phyloP scores from a whole-genome alignment of 805 yeast species.

The Metschnikowia proteae region DNA sequence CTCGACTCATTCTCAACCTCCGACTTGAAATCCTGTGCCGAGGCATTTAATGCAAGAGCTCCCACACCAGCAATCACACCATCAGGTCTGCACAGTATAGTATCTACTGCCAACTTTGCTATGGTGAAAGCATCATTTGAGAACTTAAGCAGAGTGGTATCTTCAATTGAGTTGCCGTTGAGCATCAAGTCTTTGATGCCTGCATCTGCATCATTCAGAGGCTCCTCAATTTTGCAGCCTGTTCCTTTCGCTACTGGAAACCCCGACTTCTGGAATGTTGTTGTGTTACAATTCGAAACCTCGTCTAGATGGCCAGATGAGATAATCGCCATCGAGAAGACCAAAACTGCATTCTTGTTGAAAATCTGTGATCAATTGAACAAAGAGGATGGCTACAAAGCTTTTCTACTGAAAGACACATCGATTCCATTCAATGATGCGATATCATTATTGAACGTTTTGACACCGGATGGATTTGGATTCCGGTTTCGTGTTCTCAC shows the following conservation, averaged over 20 bases:
- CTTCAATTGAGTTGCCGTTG: slow-evolving; percentile 58
- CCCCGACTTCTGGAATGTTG: slow-evolving; percentile 78
- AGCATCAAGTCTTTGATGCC: slow-evolving; percentile 69
- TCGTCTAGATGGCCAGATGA: slow-evolving; percentile 97
- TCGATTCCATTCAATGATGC: slow-evolving; percentile 63
- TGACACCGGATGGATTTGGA: slow-evolving; percentile 88
- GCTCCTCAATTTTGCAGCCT: slow-evolving; percentile 73
- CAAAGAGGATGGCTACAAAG: slow-evolving; percentile 50
- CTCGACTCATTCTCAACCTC: slow-evolving; percentile 44
- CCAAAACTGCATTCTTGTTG: slow-evolving; percentile 84
- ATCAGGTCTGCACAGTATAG: slow-evolving; percentile 48
- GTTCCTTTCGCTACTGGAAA: slow-evolving; percentile 73
- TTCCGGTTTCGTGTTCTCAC: slow-evolving; percentile 73
- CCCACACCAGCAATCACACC: slow-evolving; percentile 63
- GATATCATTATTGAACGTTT: slow-evolving; percentile 55
- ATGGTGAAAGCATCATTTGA: slow-evolving; percentile 44
- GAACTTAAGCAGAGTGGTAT: slow-evolving; percentile 44
- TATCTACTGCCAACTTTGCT: slow-evolving; percentile 26
- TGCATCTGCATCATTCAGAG: slow-evolving; percentile 69
- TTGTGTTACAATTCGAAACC: slow-evolving; percentile 80
- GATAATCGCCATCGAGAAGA: slow-evolving; percentile 73
- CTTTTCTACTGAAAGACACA: slow-evolving; percentile 62
- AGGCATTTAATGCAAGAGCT: slow-evolving; percentile 46
- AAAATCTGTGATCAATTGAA: slow-evolving; percentile 52
- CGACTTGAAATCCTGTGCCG: slow-evolving; percentile 34